These are phyloP conservation scores for Phytophthora capsici DNA, from an alignment of 352 stramenopile genomes.

Conservation along the genomic window DNA sequence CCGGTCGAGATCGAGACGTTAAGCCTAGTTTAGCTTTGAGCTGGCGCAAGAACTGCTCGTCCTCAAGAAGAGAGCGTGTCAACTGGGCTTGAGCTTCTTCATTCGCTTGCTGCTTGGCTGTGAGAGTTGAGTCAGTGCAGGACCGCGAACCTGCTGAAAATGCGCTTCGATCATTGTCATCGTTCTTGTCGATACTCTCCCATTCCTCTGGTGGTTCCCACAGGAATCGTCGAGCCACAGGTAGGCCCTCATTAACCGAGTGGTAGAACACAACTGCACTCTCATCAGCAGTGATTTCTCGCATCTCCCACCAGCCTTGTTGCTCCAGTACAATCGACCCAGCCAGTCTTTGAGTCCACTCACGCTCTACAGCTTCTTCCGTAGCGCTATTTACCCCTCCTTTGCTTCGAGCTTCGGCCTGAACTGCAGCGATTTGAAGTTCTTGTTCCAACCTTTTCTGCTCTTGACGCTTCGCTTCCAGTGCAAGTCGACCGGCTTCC, in stretches of 20 bases:
- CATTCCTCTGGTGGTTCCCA: constrained; percentile 59
- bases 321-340: constrained; percentile 54
- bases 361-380: constrained; percentile 22
- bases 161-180: constrained; percentile 25
- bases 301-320: constrained; percentile 64
- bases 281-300: constrained; percentile 55
- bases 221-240: constrained; percentile 42
- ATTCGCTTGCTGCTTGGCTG: constrained; percentile 37
- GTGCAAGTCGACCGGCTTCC: constrained; percentile 51
- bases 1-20: constrained; percentile 24
- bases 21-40: constrained; percentile 72
- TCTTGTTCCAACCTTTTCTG: constrained; percentile 66
- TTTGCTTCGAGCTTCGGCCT: constrained; percentile 33
- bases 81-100: constrained; percentile 38
- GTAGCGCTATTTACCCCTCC: constrained; percentile 15
- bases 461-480: constrained; percentile 70
- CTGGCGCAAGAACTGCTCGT: constrained; percentile 67
- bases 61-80: constrained; percentile 48
- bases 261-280: constrained; percentile 74
- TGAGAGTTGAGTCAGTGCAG: constrained; percentile 12
- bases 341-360: constrained; percentile 61
- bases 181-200: constrained; percentile 24
- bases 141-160: constrained; percentile 17
- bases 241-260: constrained; percentile 59
- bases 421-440: constrained; percentile 46